Percentiles rank a stretch among this genome's conserved stretches.
Conservation (phyloP, 257 asterid species). For the Echium plantagineum region DNA sequence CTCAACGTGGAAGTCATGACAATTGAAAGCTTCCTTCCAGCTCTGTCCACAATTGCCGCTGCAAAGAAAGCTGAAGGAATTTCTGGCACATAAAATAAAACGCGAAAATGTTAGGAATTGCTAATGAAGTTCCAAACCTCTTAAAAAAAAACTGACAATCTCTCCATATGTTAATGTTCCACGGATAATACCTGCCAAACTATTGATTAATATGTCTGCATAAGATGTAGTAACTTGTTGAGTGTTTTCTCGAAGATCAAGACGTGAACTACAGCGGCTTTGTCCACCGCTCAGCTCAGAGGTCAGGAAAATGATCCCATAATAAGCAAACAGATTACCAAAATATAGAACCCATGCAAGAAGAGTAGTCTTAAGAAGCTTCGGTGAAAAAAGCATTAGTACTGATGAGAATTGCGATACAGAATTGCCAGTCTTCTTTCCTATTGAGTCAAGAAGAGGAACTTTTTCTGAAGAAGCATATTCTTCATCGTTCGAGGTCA, state of each 20-base stretch:
- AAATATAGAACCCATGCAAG: constrained; percentile 19
- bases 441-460: too few species aligned
- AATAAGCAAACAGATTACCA: constrained; percentile 16
- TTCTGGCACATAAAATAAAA: constrained; percentile 25
- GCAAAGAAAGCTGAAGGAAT: constrained; percentile 49
- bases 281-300: constrained; percentile 20
- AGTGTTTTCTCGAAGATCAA: constrained; percentile 12
- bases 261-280: constrained; percentile 27
- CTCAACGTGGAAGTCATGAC: constrained; percentile 32
- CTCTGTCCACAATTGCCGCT: constrained; percentile 51
- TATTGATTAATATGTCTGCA: constrained; percentile 46
- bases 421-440: too few species aligned
- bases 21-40: constrained; percentile 63
- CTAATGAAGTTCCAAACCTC: too few species aligned
- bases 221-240: constrained; percentile 29
- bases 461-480: constrained; percentile 22
- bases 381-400: constrained; percentile 13
- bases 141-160: too few species aligned
- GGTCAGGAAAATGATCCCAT: constrained; percentile 19
- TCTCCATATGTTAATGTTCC: too few species aligned
- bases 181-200: constrained; percentile 79
- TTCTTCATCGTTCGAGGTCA: constrained; percentile 6
- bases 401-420: constrained; percentile 7
- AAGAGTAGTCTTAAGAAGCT: constrained; percentile 15
- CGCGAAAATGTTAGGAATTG: neutral